Evolutionary conservation across 352 stramenopile genomes (phyloP), one percentile per base, ranked within the genome.

Genomic region (Phytophthora citricola): DNA sequence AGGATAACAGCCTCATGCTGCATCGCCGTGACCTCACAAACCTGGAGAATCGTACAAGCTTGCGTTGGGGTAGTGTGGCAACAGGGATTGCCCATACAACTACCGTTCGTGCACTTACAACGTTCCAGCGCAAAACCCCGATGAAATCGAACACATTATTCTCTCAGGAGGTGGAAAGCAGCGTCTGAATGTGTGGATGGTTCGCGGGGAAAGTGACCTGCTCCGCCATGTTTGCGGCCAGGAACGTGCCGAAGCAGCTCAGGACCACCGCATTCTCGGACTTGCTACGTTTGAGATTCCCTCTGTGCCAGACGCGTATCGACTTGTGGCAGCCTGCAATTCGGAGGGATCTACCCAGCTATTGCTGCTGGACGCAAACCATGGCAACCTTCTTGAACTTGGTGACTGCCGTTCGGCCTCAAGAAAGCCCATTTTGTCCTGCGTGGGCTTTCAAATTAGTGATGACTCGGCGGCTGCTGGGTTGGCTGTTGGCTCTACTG

Each of bases 1-100:
- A 96, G 53, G 89, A 96, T 71, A 94, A 95, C 65, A 87, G 82
- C 15, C 53, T 96, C 31, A 92, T 92, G 64, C 70, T 96, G 7
- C 84, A 95, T 66, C 53, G 58, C 3, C 81, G 67, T 34, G 54
- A 39, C 4, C 11, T 47, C 39, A 36, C 32, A 22, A 39, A 32
- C 3, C 48, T 53, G 57, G 4, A 54, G 29, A 54, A 70, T 22
- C 22, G 32, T 27, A 41, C 47, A 38, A 17, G 29, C 54, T 64
- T 24, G 49, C 58, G 73, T 8, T 92, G 83, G 80, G 36, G 51
- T 0, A 81, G 66, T 20, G 66, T 91, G 26, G 83, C 81, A 14
- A 81, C 80, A 20, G 85, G 83, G 12, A 63, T 87, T 20, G 87
- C 85, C 14, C 89, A 96, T 54, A 92, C 83, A n/a, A 96, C 85